Evolutionary conservation across 306 rosid species (phyloP).

Genomic region (Crataegus laevigata): DNA sequence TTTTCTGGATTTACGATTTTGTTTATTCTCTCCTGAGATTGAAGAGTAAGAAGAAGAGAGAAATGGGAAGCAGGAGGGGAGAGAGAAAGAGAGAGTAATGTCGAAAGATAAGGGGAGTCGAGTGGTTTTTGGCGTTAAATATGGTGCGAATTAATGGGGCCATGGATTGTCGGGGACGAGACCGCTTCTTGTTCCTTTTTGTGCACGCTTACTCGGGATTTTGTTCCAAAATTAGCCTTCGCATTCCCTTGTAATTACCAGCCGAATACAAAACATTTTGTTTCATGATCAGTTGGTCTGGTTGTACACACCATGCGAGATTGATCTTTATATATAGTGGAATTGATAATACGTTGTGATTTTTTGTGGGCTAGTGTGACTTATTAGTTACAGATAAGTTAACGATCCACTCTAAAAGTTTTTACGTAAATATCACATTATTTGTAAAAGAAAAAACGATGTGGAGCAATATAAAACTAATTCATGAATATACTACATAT

Average conservation of each 20-base stretch:
- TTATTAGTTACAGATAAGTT: too few relatives aligned
- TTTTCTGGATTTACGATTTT: slow-evolving; percentile 8
- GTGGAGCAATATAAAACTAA: too few relatives aligned
- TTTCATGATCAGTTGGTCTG: background rate
- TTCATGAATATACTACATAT: too few relatives aligned
- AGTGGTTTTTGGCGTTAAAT: slow-evolving; percentile 22
- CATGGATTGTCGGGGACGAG: slow-evolving; percentile 17
- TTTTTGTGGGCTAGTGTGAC: too few relatives aligned
- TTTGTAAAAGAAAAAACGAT: too few relatives aligned
- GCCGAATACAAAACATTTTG: too few relatives aligned
- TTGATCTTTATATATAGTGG: too few relatives aligned
- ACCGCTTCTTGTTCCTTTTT: slow-evolving; percentile 30
- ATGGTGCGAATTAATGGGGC: slow-evolving; percentile 27
- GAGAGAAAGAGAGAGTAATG: background rate
- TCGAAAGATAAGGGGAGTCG: background rate
- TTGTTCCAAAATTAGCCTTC: slow-evolving; percentile 8
- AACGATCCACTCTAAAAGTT: too few relatives aligned
- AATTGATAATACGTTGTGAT: too few relatives aligned
- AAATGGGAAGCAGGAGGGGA: background rate
- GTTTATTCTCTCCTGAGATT: background rate
- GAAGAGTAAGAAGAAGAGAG: background rate
- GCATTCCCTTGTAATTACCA: background rate
- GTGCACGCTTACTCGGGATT: slow-evolving; percentile 20
- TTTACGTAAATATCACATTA: too few relatives aligned
- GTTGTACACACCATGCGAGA: background rate